Evolutionary conservation across 306 rosid genomes (phyloP).

Genomic region (Gillenia trifoliata): DNA sequence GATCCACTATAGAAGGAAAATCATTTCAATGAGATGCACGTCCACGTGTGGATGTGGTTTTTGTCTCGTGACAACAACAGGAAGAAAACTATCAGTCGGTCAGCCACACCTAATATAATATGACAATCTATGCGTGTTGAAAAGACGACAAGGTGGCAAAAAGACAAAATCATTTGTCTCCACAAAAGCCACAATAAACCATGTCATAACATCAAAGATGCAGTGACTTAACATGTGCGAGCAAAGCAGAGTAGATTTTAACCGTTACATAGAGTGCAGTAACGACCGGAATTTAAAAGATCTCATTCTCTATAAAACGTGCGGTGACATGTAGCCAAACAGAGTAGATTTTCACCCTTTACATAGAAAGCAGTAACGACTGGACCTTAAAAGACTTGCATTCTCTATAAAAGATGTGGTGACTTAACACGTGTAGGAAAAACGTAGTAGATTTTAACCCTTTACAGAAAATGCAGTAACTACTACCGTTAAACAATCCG

Average conservation of each 20-base stretch:
- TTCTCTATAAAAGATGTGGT: not conserved
- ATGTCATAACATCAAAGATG: not conserved
- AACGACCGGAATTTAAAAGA: not conserved
- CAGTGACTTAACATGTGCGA: not conserved
- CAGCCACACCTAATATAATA: not conserved
- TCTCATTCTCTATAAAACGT: not conserved
- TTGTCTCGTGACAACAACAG: not conserved
- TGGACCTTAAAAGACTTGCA: too few species aligned
- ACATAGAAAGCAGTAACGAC: too few species aligned
- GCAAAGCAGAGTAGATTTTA: not conserved
- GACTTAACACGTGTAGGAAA: not conserved
- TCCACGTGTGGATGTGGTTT: not conserved
- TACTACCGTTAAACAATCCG: not conserved
- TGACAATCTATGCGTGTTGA: not conserved
- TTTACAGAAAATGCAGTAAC: not conserved
- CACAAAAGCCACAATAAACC: not conserved
- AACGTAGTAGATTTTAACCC: too few species aligned
- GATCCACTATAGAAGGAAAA: not conserved
- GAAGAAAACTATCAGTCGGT: not conserved
- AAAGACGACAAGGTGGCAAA: not conserved
- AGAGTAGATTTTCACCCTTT: too few species aligned
- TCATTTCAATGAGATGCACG: not conserved
- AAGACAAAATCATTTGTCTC: constrained; percentile 1
- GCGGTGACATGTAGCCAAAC: not conserved
- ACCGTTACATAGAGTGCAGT: not conserved